These are phyloP conservation scores for Amanita rimosa DNA, from an alignment of 768 basidiomycete genomes.

Conservation along the genomic window DNA sequence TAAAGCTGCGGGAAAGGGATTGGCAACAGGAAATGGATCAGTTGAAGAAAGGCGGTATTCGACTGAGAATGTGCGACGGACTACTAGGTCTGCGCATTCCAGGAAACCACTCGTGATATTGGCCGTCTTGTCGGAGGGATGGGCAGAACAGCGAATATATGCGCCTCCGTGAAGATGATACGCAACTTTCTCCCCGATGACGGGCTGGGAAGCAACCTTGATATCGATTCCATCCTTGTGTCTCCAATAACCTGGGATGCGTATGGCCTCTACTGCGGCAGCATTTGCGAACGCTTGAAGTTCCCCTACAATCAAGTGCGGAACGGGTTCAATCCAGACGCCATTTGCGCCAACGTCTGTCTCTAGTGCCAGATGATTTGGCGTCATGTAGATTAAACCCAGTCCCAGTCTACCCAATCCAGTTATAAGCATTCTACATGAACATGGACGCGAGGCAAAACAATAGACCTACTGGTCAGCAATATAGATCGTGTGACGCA, in stretches of 20 bases:
- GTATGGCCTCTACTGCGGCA: constrained; percentile 27
- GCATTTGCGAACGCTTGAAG: constrained; percentile 27
- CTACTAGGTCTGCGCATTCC: constrained; percentile 22
- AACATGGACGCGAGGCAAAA: neutral
- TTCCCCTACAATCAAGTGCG: constrained; percentile 30
- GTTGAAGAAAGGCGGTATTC: constrained; percentile 61
- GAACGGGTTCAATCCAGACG: constrained; percentile 36
- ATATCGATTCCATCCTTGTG: constrained; percentile 28
- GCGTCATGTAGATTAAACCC: neutral
- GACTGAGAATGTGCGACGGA: constrained; percentile 38
- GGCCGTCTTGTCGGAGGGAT: constrained; percentile 37
- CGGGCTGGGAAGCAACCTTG: constrained; percentile 24
- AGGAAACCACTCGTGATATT: constrained; percentile 35
- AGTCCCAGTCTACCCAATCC: no score
- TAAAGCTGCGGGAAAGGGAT: constrained; percentile 42
- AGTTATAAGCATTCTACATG: no score
- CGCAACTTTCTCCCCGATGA: constrained; percentile 42
- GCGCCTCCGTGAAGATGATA: constrained; percentile 54
- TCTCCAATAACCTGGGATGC: constrained; percentile 49
- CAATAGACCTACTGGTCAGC: neutral
- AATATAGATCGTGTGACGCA: neutral
- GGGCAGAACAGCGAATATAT: constrained; percentile 41
- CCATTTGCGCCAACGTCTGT: constrained; percentile 29
- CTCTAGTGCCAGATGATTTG: constrained; percentile 29
- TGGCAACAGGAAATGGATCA: constrained; percentile 22